phyloP scores from a whole-genome alignment of 305 asterid genomes.

The Petunia hybrid region DNA sequence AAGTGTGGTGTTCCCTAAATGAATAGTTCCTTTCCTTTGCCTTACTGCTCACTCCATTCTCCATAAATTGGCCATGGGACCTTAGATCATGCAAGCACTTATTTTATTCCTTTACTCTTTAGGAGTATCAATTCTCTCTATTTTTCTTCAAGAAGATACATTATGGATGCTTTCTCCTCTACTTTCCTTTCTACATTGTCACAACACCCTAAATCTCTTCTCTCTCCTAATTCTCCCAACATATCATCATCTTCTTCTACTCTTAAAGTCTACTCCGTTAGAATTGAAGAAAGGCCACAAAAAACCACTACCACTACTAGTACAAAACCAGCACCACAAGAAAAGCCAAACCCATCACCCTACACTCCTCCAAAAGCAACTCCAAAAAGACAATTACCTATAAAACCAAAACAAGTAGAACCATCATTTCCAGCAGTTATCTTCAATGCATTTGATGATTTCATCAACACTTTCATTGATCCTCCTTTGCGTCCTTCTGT shows the following conservation, averaged over 20 bases:
- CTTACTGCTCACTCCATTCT: not conserved
- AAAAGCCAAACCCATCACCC: not conserved
- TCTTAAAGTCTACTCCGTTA: too few species aligned
- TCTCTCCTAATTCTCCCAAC: not conserved
- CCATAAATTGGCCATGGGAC: not conserved
- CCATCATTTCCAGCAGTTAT: constrained; percentile 32
- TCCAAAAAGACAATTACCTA: not conserved
- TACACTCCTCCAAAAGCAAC: not conserved
- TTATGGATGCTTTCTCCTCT: constrained; percentile 31
- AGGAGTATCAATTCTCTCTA: not conserved
- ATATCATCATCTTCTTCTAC: too few species aligned
- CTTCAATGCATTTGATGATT: constrained; percentile 51
- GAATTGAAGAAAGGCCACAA: too few species aligned
- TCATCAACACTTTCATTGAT: constrained; percentile 52
- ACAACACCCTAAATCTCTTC: constrained; percentile 27
- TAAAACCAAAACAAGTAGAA: not conserved
- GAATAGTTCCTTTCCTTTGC: not conserved
- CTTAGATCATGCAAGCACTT: not conserved
- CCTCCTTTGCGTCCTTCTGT: constrained; percentile 52
- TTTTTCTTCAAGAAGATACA: not conserved
- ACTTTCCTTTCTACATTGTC: constrained; percentile 31
- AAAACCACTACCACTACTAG: too few species aligned
- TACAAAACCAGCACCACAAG: too few species aligned
- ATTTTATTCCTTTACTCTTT: not conserved
- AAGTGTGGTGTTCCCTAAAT: not conserved